These are phyloP conservation scores for Lepraria neglecta DNA, from an alignment of 495 filamentous ascomycete genomes.

Conservation along the genomic window DNA sequence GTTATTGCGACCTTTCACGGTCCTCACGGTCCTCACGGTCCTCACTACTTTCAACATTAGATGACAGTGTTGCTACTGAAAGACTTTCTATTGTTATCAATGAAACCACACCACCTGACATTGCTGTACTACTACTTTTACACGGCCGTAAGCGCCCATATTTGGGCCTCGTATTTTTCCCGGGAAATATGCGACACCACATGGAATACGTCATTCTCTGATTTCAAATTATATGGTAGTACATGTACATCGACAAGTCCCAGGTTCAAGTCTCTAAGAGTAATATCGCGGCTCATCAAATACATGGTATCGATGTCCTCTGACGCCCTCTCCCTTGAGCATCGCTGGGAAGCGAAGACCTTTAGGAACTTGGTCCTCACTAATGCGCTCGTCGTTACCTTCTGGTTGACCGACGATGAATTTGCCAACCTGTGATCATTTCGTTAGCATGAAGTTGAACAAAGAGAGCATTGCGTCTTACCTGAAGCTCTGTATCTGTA, in stretches of 20 bases:
- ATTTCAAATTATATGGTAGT: not conserved
- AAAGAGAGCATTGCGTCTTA: constrained; percentile 30
- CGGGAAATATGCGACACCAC: not conserved
- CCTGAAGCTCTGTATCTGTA: constrained; percentile 96
- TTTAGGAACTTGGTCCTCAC: constrained; percentile 61
- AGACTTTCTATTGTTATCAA: no score
- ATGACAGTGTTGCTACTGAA: no score
- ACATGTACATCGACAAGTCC: not conserved
- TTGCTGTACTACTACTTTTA: no score
- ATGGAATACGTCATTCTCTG: constrained; percentile 3
- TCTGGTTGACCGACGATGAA: constrained; percentile 76
- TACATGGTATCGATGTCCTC: constrained; percentile 91
- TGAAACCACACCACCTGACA: no score
- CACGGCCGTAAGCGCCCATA: constrained; percentile 2
- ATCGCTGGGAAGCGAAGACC: constrained; percentile 80
- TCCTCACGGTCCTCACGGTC: no score
- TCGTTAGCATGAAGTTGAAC: not conserved
- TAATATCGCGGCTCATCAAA: constrained; percentile 86
- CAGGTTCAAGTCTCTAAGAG: constrained; percentile 7
- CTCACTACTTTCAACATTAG: no score
- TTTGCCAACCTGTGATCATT: constrained; percentile 63
- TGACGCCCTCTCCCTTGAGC: constrained; percentile 79
- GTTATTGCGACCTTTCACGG: not conserved
- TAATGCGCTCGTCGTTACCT: constrained; percentile 51
- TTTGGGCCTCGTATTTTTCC: constrained; percentile 7